Evolutionary conservation across 1,284 basidiomycete species (phyloP).

Genomic region (Phaffia rhodozyma): DNA sequence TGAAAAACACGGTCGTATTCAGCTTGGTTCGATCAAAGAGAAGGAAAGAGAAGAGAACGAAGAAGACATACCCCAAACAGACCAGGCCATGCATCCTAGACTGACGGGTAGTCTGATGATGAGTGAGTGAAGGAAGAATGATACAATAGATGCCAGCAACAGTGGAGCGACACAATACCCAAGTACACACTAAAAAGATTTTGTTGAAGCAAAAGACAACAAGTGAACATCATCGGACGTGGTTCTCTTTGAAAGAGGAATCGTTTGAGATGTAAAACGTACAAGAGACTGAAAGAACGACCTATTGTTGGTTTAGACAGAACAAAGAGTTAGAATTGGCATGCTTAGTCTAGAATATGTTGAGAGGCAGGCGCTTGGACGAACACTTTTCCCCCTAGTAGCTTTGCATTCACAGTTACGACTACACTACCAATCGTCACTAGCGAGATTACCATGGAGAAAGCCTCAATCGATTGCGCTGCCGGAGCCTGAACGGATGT

Average conservation of each 20-base stretch:
- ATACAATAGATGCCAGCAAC: slow-evolving; percentile 71
- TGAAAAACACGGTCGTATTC: background rate
- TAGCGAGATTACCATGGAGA: slow-evolving; percentile 82
- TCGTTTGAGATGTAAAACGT: slow-evolving; percentile 14
- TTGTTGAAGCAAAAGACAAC: background rate
- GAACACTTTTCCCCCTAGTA: slow-evolving; percentile 87
- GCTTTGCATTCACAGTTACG: slow-evolving; percentile 86
- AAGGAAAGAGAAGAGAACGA: background rate
- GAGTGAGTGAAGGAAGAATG: slow-evolving; percentile 71
- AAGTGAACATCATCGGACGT: background rate
- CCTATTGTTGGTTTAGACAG: slow-evolving; percentile 36
- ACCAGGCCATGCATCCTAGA: slow-evolving; percentile 79
- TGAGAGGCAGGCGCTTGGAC: slow-evolving; percentile 28
- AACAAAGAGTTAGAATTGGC: background rate
- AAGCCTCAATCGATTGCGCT: slow-evolving; percentile 71
- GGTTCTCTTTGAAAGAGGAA: background rate
- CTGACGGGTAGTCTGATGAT: slow-evolving; percentile 76
- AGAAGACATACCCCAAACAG: slow-evolving; percentile 68
- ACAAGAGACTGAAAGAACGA: slow-evolving; percentile 86
- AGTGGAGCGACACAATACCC: slow-evolving; percentile 84
- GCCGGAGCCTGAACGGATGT: slow-evolving; percentile 53
- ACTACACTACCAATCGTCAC: slow-evolving; percentile 76
- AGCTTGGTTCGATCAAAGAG: background rate
- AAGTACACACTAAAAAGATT: slow-evolving; percentile 50
- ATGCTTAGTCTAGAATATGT: too few species aligned